Evolutionary conservation across 176 grass and related monocot species (phyloP).

Genomic region (Cymbopogon citratus): DNA sequence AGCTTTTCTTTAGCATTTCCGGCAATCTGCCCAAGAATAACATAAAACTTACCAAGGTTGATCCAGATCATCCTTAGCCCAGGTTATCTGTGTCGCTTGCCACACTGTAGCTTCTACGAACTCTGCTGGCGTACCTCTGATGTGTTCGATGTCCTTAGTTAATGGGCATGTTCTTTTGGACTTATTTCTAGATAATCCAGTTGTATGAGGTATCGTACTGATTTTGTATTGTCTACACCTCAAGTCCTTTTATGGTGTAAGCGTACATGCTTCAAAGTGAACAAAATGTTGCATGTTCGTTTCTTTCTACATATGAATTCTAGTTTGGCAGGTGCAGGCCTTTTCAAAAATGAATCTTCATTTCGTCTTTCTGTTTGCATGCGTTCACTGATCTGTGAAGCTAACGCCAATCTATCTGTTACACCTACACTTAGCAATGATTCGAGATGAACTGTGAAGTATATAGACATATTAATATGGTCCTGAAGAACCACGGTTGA

Average conservation of each 20-base stretch:
- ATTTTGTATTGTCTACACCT: not conserved
- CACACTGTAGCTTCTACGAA: too few species aligned
- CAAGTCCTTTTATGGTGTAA: not conserved
- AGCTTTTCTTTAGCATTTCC: not conserved
- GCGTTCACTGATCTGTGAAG: not conserved
- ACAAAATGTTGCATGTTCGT: not conserved
- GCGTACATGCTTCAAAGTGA: not conserved
- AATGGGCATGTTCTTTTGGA: too few species aligned
- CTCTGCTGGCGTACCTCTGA: too few species aligned
- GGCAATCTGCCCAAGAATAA: not conserved
- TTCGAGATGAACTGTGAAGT: too few species aligned
- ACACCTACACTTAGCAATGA: too few species aligned
- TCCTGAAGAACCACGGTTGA: too few species aligned
- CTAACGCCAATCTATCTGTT: not conserved
- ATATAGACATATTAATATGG: too few species aligned
- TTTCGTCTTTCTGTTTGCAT: not conserved
- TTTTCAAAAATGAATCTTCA: not conserved
- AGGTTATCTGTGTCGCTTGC: too few species aligned
- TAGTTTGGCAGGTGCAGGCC: not conserved
- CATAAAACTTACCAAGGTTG: not conserved
- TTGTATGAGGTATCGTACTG: not conserved
- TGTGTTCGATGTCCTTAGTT: too few species aligned
- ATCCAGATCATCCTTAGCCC: not conserved
- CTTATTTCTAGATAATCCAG: too few species aligned
- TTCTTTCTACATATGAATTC: not conserved